Evolutionary conservation across 1,284 basidiomycete species (phyloP), one percentile per base, ranked within the genome.

Genomic region (Anthracocystis walkeri): DNA sequence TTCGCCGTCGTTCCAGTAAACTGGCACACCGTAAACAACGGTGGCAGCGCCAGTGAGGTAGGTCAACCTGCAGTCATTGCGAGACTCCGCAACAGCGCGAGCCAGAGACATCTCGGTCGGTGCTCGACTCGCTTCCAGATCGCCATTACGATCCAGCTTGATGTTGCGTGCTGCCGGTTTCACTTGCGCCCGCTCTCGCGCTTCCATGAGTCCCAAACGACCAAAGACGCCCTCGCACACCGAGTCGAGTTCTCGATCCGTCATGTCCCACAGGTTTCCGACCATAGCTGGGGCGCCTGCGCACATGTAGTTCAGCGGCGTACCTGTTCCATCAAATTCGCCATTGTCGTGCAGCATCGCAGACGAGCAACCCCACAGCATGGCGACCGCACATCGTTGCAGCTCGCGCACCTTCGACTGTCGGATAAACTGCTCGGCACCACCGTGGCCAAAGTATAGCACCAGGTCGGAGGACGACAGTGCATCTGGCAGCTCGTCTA

Each of bases 311-410:
- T 94, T 91, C 84, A 93, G 91, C 0, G 97, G 94, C 20, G 94
- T 98, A 10, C 96, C 96, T 16, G 90, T 89, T 16, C 92, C 89
- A 81, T 99, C 96, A 79, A 95, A 95, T 67, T 96, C 93, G 12
- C 96, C 96, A 89, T 94, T 93, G 58, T 95, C 92, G 59, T 89
- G 89, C 69, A 99, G 86, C 4, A 90, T 87, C 18, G 95, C 97
- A 0, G 94, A 97, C 0, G 96, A 99, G 87, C 96, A 99, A 0
- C 97, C 96, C 96, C 95, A 99, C 8, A 99, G 89, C 94, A 99
- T 97, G 0, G 93, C 92, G 11, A 92, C 92, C 1, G 96, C 95
- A 83, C 96, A 99, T 20, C 89, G 88, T 4, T 89, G 88, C 23
- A 99, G 88, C 70, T 92, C 89, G 20, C 93, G 89, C 78, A 92